Conservation (phyloP, 352 stramenopile species). For the Phytopythium sindhum region DNA sequence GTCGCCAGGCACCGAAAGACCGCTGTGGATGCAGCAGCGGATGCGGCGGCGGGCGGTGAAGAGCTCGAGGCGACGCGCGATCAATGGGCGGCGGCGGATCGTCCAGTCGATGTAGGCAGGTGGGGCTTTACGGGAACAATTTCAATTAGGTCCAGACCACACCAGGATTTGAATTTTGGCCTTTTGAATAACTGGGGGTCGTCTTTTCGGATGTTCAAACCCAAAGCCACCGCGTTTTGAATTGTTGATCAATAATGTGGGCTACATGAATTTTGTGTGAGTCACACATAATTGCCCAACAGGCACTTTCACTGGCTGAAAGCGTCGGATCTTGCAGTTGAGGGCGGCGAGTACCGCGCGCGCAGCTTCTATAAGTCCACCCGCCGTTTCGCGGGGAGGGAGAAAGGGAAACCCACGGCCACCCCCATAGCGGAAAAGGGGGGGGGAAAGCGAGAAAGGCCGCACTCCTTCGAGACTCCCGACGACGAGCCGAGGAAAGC, state of each 20-base stretch:
- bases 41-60: not conserved
- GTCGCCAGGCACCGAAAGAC: not conserved
- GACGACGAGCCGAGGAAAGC: not conserved
- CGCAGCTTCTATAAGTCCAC: constrained; percentile 3
- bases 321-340: not conserved
- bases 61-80: not conserved
- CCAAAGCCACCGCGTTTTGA: not conserved
- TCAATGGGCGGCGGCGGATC: not conserved
- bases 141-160: not conserved
- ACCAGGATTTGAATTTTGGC: not conserved
- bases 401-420: not conserved
- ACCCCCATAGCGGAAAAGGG: not conserved
- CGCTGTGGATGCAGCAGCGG: not conserved
- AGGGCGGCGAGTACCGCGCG: not conserved
- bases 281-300: not conserved
- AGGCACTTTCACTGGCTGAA: not conserved
- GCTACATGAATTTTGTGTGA: not conserved
- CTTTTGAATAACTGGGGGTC: not conserved
- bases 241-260: not conserved
- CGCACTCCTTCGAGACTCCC: not conserved
- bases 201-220: constrained; percentile 4
- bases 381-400: not conserved
- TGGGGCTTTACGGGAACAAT: too few relatives aligned
- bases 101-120: not conserved
- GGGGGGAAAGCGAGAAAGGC: constrained; percentile 1